Evolutionary conservation across 2,329 filamentous ascomycete species (phyloP).

Genomic region (Sphaceloma murrayae): DNA sequence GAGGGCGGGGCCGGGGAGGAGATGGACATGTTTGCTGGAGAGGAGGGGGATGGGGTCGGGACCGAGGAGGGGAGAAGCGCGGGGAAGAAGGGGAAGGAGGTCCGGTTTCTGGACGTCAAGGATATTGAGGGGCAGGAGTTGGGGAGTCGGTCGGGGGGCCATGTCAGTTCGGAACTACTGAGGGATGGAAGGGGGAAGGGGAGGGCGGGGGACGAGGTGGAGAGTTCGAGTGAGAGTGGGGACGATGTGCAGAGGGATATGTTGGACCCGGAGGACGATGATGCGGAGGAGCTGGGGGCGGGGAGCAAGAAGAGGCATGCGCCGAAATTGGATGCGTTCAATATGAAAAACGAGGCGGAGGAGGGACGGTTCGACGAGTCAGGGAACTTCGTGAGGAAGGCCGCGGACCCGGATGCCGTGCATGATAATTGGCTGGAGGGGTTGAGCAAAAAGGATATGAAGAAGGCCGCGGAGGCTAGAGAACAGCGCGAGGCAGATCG

Average conservation of each 20-base stretch:
- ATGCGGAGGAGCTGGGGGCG: conserved; percentile 83
- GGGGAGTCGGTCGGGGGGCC: conserved; percentile 62
- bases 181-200: conserved; percentile 45
- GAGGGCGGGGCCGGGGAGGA: conserved; percentile 54
- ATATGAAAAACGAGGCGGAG: conserved; percentile 80
- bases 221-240: conserved; percentile 48
- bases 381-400: conserved; percentile 87
- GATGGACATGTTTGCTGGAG: conserved; percentile 73
- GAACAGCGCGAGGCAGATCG: conserved; percentile 73
- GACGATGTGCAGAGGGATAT: conserved; percentile 58
- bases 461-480: conserved; percentile 73
- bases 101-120: conserved; percentile 49
- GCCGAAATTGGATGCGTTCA: conserved; percentile 91
- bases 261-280: conserved; percentile 53
- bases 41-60: conserved; percentile 45
- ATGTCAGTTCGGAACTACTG: conserved; percentile 51
- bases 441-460: conserved; percentile 88
- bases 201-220: conserved; percentile 49
- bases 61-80: conserved; percentile 32
- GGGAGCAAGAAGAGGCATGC: conserved; percentile 88
- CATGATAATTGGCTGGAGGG: conserved; percentile 93
- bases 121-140: conserved; percentile 74
- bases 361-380: conserved; percentile 85
- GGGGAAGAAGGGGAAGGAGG: conserved; percentile 52
- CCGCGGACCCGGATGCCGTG: conserved; percentile 74